These are phyloP conservation scores for Wickerhamiella spandovensis DNA, from an alignment of 805 yeast genomes.

Conservation along the genomic window DNA sequence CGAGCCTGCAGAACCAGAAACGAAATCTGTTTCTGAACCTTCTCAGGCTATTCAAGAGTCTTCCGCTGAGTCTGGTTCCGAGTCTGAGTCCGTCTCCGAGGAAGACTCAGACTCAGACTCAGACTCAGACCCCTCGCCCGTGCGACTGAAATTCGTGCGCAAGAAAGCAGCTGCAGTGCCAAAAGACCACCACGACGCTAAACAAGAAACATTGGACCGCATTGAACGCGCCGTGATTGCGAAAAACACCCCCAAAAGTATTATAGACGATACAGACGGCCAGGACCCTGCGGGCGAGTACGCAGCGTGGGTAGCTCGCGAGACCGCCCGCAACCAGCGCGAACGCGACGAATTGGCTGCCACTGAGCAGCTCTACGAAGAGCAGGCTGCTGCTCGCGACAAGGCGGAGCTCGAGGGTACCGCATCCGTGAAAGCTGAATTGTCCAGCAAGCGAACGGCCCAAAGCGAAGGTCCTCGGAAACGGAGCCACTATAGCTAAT, in stretches of 20 bases:
- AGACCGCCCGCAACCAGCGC: slow-evolving; percentile 27
- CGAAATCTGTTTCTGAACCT: slow-evolving; percentile 2
- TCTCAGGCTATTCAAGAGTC: too few relatives aligned
- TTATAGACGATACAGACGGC: slow-evolving; percentile 48
- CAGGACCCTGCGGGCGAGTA: slow-evolving; percentile 37
- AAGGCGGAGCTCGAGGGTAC: slow-evolving; percentile 5
- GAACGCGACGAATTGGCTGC: slow-evolving; percentile 26
- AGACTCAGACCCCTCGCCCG: slow-evolving; percentile 3
- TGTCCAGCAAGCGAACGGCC: neutral
- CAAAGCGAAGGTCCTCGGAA: neutral
- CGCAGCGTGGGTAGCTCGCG: slow-evolving; percentile 32
- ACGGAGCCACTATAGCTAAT: neutral
- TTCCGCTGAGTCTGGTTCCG: slow-evolving; percentile 53
- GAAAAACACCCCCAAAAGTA: slow-evolving; percentile 7
- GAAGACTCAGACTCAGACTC: slow-evolving; percentile 9
- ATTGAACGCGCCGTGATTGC: neutral
- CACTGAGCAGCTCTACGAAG: slow-evolving; percentile 26
- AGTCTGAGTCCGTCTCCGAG: slow-evolving; percentile 19
- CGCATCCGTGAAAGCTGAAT: neutral
- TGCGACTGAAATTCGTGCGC: slow-evolving; percentile 11
- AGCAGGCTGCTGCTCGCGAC: slow-evolving; percentile 21
- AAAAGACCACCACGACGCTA: neutral
- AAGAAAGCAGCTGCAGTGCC: neutral
- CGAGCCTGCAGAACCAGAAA: neutral
- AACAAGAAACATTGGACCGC: slow-evolving; percentile 1